Evolutionary conservation across 208 protist species (phyloP), one percentile per base, ranked within the genome.

Genomic region (Leishmania gerbilli): DNA sequence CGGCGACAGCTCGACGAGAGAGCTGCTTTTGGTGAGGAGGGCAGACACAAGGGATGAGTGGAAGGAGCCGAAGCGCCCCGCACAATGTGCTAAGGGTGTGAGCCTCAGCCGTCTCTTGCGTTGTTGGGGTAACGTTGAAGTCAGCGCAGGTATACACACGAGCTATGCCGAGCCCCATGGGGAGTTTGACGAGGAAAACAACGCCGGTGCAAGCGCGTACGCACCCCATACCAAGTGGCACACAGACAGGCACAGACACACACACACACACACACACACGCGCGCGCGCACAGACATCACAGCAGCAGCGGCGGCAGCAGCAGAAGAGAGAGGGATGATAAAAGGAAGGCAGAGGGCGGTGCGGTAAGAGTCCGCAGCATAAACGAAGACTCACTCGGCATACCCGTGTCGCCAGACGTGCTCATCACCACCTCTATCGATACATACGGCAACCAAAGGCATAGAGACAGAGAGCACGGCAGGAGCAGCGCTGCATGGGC

Each of bases 361-460:
- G 21, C 6, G 56, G 56, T 62, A 31, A 5, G 56, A 7, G 56
- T 31, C 13, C 31, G 15, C 7, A 15, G 62, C 31, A 15, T 17
- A 17, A 68, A 3, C 13, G 4, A 21, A 17, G 62, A 68, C 31
- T 31, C 62, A 9, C 27, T 15, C 31, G 62, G 0, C 3, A 3
- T 24, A 40, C 31, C 24, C 11, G 62, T 21, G 9, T 68, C 62
- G 62, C 62, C 62, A 42, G 27, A 68, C 15, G 31, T 8, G 11
- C 27, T 68, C 62, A 40, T 40, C 13, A 68, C 31, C 42, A 19
- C 42, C 45, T 31, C 40, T 37, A 51, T 49, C 27, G 47, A 76
- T 71, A 82, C 65, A 79, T 77, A 17, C 31, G 64, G 49, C 24
- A 74, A 45, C 69, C 51, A 76, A 65, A 55, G 49, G 69, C 45